phyloP scores from a whole-genome alignment of 2,329 filamentous ascomycete species.

The Trichoderma sp. region DNA sequence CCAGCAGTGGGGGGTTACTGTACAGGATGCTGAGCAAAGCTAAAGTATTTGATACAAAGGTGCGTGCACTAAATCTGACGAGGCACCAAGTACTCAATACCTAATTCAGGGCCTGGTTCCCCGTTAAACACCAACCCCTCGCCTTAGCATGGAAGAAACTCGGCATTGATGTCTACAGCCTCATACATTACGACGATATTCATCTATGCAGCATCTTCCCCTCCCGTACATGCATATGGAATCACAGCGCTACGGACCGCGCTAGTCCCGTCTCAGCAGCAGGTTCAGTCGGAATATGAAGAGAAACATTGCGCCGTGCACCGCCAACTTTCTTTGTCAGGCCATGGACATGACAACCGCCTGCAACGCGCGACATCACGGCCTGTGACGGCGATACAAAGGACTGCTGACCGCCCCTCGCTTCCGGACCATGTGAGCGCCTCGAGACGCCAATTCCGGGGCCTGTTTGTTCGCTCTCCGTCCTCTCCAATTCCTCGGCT shows the following conservation, averaged over 20 bases:
- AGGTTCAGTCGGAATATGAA: background rate
- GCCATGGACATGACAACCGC: conserved; percentile 12
- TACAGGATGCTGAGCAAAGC: background rate
- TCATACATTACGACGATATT: background rate
- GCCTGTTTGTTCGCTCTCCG: conserved; percentile 10
- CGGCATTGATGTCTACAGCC: background rate
- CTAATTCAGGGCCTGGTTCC: background rate
- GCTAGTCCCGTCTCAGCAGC: conserved; percentile 9
- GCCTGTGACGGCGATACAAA: conserved; percentile 3
- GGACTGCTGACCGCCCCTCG: conserved; percentile 6
- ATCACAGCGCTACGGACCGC: background rate
- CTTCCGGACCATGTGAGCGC: conserved; percentile 16
- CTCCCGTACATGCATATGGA: background rate
- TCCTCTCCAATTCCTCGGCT: background rate
- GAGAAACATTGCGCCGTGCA: conserved; percentile 17
- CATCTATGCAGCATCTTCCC: background rate
- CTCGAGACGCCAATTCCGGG: conserved; percentile 8
- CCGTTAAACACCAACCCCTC: conserved; percentile 1
- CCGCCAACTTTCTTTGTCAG: conserved; percentile 16
- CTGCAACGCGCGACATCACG: conserved; percentile 9
- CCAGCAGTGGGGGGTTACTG: background rate
- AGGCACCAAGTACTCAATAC: background rate
- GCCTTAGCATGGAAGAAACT: conserved; percentile 5
- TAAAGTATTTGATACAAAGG: background rate
- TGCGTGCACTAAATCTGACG: rapidly evolving